Percentiles rank a stretch among this genome's conserved stretches.
phyloP scores from a whole-genome alignment of 2,329 filamentous ascomycete genomes.

The Aspergillus glaucus region DNA sequence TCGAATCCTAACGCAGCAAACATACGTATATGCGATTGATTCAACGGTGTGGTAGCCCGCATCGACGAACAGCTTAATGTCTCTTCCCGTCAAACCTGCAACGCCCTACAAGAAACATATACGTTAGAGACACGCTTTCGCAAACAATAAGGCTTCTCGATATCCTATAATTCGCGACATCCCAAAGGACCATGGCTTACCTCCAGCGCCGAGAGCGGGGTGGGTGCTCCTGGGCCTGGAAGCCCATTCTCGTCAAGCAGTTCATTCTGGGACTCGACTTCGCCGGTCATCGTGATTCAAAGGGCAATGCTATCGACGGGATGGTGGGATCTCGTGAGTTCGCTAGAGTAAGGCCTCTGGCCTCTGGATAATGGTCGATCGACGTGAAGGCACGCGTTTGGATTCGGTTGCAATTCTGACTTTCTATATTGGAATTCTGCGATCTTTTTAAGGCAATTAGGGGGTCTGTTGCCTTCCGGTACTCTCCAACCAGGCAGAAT shows the following conservation, averaged over 20 bases:
- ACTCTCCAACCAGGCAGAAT: neutral
- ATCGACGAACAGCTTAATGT: slow-evolving; percentile 88
- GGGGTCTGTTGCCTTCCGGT: neutral
- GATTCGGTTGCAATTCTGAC: slow-evolving; percentile 4
- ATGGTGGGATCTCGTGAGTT: neutral
- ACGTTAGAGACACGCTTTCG: neutral
- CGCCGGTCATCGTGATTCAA: slow-evolving; percentile 34
- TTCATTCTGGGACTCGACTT: slow-evolving; percentile 62
- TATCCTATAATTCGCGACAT: neutral
- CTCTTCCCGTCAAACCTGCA: slow-evolving; percentile 83
- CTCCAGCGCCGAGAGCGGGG: slow-evolving; percentile 77
- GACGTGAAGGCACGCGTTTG: slow-evolving; percentile 11
- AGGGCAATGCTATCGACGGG: neutral
- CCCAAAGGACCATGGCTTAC: slow-evolving; percentile 45
- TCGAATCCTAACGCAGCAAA: slow-evolving; percentile 4
- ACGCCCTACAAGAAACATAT: slow-evolving; percentile 57
- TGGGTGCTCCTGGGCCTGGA: slow-evolving; percentile 86
- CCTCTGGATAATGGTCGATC: neutral
- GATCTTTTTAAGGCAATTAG: neutral
- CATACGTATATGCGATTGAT: slow-evolving; percentile 84
- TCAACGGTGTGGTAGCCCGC: slow-evolving; percentile 94
- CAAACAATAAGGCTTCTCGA: neutral
- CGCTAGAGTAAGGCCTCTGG: neutral
- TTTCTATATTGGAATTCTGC: neutral
- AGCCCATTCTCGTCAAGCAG: slow-evolving; percentile 64